A percentile compares a stretch with the other conserved stretches of the same genome.
These are phyloP conservation scores for Flaveria trinervia DNA, from an alignment of 129 eudicot species.

Conservation along the genomic window DNA sequence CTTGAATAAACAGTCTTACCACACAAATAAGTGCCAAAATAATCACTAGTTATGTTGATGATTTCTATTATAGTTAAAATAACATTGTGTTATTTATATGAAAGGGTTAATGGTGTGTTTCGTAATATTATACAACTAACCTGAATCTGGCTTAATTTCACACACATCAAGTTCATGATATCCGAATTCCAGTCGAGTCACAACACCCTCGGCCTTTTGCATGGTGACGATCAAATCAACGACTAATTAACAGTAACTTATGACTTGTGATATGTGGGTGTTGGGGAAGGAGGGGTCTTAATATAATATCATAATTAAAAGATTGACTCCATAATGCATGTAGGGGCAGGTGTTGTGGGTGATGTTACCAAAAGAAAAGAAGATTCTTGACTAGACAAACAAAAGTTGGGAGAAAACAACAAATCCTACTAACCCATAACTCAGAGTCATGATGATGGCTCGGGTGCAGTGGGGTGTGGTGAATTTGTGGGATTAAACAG, in stretches of 20 bases:
- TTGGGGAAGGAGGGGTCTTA: neutral
- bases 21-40: too few species aligned
- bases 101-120: too few species aligned
- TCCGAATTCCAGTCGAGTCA: too few species aligned
- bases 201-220: too few species aligned
- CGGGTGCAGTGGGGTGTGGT: neutral
- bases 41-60: too few species aligned
- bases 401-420: slow-evolving; percentile 33
- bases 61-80: too few species aligned
- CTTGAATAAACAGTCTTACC: too few species aligned
- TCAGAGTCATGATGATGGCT: slow-evolving; percentile 21
- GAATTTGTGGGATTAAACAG: slow-evolving; percentile 7
- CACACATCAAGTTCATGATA: too few species aligned
- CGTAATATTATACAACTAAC: too few species aligned
- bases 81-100: too few species aligned
- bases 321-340: slow-evolving; percentile 18
- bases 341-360: slow-evolving; percentile 11
- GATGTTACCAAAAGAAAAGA: slow-evolving; percentile 23
- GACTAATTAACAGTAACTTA: neutral
- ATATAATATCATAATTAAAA: slow-evolving; percentile 8
- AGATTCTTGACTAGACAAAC: slow-evolving; percentile 35
- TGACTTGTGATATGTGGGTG: slow-evolving; percentile 9
- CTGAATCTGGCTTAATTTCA: too few species aligned
- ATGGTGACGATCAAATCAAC: too few species aligned
- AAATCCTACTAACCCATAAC: slow-evolving; percentile 28